Evolutionary conservation across 2,329 filamentous ascomycete genomes (phyloP).

Genomic region (Xylariaceae sp.): DNA sequence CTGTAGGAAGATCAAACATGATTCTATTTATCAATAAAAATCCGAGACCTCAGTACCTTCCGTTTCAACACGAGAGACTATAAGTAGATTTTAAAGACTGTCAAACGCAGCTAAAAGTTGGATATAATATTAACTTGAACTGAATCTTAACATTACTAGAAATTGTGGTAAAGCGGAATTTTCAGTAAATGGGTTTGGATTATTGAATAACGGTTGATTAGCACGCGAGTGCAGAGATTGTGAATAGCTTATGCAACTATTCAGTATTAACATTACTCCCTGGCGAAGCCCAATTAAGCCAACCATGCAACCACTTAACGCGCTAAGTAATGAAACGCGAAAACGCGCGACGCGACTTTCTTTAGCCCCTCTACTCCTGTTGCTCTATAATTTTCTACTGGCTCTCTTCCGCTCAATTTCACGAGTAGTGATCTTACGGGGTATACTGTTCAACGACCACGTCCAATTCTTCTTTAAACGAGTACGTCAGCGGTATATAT

Average conservation of each 20-base stretch:
- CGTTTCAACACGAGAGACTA: no score
- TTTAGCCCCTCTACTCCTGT: constrained; percentile 25
- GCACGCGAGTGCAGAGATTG: no score
- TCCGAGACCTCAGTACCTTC: no score
- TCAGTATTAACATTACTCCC: background rate
- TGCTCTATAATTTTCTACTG: constrained; percentile 3
- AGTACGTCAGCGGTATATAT: background rate
- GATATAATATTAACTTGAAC: no score
- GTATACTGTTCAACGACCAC: background rate
- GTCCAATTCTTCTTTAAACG: background rate
- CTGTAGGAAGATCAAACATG: no score
- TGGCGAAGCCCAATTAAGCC: background rate
- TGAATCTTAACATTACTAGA: no score
- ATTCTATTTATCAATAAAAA: no score
- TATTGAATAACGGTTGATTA: no score
- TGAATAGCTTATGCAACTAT: background rate
- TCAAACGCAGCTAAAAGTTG: no score
- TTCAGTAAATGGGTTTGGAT: no score
- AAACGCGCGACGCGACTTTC: constrained; percentile 26
- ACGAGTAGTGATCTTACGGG: constrained; percentile 12
- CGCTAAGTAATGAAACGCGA: constrained; percentile 21
- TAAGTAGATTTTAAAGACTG: no score
- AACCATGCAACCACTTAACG: constrained; percentile 32
- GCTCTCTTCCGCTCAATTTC: background rate
- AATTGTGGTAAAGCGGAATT: no score